Evolutionary conservation across 345 rosid species (phyloP).

Genomic region (Citrus hindsii): DNA sequence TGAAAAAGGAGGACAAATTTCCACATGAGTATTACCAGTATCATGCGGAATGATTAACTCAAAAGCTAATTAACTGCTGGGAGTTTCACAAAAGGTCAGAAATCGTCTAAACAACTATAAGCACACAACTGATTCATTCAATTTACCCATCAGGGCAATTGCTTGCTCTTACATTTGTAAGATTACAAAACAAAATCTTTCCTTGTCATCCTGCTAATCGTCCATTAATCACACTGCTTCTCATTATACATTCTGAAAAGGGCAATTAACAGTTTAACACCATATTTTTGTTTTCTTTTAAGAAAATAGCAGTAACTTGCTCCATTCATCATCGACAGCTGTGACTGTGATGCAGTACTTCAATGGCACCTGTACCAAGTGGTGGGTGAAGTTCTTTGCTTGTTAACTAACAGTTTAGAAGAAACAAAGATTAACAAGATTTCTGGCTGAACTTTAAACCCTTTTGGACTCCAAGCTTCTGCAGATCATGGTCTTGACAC

Average conservation of each 20-base stretch:
- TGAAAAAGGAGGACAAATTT: neutral
- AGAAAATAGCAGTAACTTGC: neutral
- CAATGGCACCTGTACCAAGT: neutral
- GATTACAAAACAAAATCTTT: neutral
- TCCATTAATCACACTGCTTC: neutral
- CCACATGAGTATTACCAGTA: neutral
- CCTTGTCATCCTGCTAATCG: neutral
- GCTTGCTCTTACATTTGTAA: too few relatives aligned
- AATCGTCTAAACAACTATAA: neutral
- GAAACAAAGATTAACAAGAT: neutral
- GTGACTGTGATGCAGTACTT: neutral
- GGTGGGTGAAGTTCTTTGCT: neutral
- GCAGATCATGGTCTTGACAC: constrained; percentile 49
- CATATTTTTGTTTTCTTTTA: neutral
- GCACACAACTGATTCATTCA: neutral
- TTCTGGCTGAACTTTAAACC: neutral
- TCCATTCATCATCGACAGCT: neutral
- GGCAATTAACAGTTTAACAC: neutral
- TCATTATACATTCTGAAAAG: neutral
- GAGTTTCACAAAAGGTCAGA: too few relatives aligned
- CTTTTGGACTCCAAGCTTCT: too few relatives aligned
- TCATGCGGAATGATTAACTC: neutral
- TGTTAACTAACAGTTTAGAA: neutral
- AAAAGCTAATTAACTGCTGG: neutral
- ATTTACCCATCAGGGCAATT: neutral